Evolutionary conservation across 2,329 filamentous ascomycete species (phyloP).

Genomic region (Arachnopeziza araneosa): DNA sequence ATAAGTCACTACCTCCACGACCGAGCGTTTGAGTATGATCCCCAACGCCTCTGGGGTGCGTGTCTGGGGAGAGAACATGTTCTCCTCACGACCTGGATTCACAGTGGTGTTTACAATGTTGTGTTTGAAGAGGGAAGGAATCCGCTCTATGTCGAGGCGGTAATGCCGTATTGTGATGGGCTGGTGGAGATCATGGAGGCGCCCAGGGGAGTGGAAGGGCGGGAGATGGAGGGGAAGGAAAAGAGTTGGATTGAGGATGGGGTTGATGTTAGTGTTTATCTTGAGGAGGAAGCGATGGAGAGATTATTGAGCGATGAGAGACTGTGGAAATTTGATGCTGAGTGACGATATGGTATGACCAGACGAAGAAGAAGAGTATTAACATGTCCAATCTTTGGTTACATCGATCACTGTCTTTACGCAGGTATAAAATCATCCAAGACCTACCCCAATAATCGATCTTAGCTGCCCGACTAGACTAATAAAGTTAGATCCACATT

Average conservation of each 20-base stretch:
- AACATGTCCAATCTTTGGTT: too few species aligned
- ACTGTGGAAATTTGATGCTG: constrained; percentile 10
- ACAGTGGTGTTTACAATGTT: constrained; percentile 35
- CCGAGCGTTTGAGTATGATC: constrained; percentile 37
- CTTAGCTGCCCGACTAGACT: too few species aligned
- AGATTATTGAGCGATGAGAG: constrained; percentile 25
- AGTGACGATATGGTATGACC: neutral
- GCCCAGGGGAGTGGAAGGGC: constrained; percentile 3
- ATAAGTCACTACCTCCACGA: constrained; percentile 39
- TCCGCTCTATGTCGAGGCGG: constrained; percentile 35
- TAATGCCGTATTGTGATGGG: constrained; percentile 40
- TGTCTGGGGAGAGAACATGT: constrained; percentile 39
- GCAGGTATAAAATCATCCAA: too few species aligned
- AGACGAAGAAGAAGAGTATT: too few species aligned
- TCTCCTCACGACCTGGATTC: constrained; percentile 41
- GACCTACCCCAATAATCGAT: too few species aligned
- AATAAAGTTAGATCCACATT: too few species aligned
- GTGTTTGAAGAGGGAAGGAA: constrained; percentile 31
- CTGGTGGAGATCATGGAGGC: constrained; percentile 38
- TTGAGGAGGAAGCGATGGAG: constrained; percentile 28
- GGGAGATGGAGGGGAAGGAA: neutral
- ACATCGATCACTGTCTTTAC: too few species aligned
- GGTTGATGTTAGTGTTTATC: constrained; percentile 33
- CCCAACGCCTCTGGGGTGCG: constrained; percentile 43
- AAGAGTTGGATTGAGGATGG: constrained; percentile 27